Evolutionary conservation across 2,329 filamentous ascomycete species (phyloP).

Genomic region (Dothiorella sarmentorum): DNA sequence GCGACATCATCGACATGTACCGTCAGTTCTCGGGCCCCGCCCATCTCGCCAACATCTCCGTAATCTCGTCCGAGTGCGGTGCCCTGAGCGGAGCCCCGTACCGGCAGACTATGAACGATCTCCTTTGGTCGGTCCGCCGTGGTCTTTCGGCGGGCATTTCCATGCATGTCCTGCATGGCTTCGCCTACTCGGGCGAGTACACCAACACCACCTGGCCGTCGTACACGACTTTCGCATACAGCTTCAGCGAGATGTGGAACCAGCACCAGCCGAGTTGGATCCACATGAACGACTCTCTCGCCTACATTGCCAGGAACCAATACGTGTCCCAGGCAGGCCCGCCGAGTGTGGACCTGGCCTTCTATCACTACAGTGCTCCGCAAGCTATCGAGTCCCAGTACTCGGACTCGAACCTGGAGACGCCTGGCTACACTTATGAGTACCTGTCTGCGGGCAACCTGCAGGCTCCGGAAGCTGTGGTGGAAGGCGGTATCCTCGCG

Average conservation of each 20-base stretch:
- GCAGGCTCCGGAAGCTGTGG: constrained; percentile 35
- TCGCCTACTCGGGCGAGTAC: constrained; percentile 42
- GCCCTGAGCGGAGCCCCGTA: constrained; percentile 28
- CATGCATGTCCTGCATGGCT: constrained; percentile 45
- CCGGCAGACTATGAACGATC: constrained; percentile 29
- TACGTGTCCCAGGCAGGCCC: constrained; percentile 40
- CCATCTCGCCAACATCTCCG: constrained; percentile 29
- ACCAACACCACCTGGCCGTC: constrained; percentile 50
- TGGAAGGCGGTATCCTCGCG: constrained; percentile 38
- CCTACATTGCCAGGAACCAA: constrained; percentile 39
- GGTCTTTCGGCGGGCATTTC: constrained; percentile 43
- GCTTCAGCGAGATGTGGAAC: constrained; percentile 41
- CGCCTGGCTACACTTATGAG: constrained; percentile 39
- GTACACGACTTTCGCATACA: constrained; percentile 44
- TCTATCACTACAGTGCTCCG: constrained; percentile 33
- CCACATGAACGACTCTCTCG: constrained; percentile 36
- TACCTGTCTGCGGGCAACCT: constrained; percentile 49
- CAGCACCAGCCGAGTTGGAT: constrained; percentile 43
- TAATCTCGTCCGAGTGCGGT: constrained; percentile 36
- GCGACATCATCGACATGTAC: constrained; percentile 31
- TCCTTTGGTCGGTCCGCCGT: constrained; percentile 37
- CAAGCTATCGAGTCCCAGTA: constrained; percentile 19
- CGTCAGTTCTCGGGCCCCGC: constrained; percentile 34
- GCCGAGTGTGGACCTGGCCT: constrained; percentile 41
- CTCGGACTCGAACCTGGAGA: constrained; percentile 21